phyloP scores from a whole-genome alignment of 768 basidiomycete species.

The Russula olivacea region DNA sequence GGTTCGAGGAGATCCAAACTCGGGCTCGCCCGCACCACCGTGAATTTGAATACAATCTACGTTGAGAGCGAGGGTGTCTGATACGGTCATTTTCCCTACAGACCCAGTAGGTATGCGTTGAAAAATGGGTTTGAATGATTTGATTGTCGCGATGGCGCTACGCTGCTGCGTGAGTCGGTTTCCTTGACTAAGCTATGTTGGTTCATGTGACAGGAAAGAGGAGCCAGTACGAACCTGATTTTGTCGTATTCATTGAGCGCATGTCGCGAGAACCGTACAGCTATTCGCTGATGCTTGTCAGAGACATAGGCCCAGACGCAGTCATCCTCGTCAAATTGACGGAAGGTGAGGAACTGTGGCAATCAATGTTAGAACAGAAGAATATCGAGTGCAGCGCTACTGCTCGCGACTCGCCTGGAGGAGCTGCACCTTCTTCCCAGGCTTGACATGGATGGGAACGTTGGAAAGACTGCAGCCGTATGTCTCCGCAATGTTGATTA shows the following conservation, averaged over 20 bases:
- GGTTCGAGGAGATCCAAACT: conserved; percentile 47
- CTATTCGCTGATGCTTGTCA: conserved; percentile 47
- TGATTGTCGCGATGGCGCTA: conserved; percentile 44
- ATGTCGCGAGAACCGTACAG: conserved; percentile 49
- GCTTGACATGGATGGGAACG: conserved; percentile 33
- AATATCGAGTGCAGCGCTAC: neutral
- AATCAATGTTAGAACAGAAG: neutral
- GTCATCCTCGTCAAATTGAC: conserved; percentile 35
- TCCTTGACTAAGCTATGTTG: conserved; percentile 25
- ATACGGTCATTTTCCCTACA: conserved; percentile 36
- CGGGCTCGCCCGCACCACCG: conserved; percentile 41
- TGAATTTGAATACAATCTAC: conserved; percentile 40
- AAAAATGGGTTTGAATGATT: conserved; percentile 46
- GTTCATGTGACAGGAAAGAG: neutral
- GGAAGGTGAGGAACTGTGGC: conserved; percentile 51
- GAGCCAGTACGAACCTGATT: conserved; percentile 31
- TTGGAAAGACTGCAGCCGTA: conserved; percentile 43
- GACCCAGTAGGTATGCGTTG: conserved; percentile 45
- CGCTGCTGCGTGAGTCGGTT: conserved; percentile 40
- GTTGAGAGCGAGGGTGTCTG: conserved; percentile 47
- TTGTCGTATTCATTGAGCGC: conserved; percentile 43
- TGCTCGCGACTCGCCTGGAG: conserved; percentile 41
- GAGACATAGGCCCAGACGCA: conserved; percentile 58
- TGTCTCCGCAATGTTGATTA: conserved; percentile 45
- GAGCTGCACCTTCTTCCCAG: conserved; percentile 51